Percentiles rank a stretch among this genome's conserved stretches.
Evolutionary conservation across 805 yeast species (phyloP).

Genomic region (Clavispora phyllophila): DNA sequence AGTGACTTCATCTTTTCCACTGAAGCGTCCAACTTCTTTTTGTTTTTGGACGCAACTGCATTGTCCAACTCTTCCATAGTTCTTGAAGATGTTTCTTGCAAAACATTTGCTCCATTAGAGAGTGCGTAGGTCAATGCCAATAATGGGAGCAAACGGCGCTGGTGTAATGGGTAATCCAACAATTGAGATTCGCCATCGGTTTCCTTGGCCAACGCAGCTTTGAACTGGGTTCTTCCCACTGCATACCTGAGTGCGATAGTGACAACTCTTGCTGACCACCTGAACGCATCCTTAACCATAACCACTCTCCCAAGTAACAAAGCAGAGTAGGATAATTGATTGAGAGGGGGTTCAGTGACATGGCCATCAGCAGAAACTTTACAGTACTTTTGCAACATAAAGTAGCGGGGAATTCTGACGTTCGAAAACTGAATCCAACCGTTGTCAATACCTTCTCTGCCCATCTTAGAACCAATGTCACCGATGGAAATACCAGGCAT

Average conservation of each 20-base stretch:
- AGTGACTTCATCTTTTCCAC: slow-evolving; percentile 67
- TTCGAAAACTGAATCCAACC: slow-evolving; percentile 93
- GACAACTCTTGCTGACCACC: slow-evolving; percentile 71
- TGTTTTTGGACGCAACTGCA: slow-evolving; percentile 45
- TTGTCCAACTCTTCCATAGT: slow-evolving; percentile 52
- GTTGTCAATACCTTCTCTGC: slow-evolving; percentile 91
- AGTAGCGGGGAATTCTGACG: slow-evolving; percentile 78
- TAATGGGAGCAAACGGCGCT: slow-evolving; percentile 80
- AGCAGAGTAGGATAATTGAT: slow-evolving; percentile 85
- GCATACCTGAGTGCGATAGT: slow-evolving; percentile 89
- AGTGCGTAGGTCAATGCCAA: slow-evolving; percentile 75
- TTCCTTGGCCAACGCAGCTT: slow-evolving; percentile 30
- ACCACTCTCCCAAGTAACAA: slow-evolving; percentile 82
- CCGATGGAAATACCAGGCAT: slow-evolving; percentile 81
- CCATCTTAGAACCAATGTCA: slow-evolving; percentile 94
- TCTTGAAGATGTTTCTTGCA: slow-evolving; percentile 46
- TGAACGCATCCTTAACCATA: slow-evolving; percentile 83
- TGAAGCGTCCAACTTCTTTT: slow-evolving; percentile 40
- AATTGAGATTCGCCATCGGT: slow-evolving; percentile 59
- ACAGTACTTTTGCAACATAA: slow-evolving; percentile 76
- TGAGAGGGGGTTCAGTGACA: slow-evolving; percentile 76
- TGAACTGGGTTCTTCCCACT: slow-evolving; percentile 83
- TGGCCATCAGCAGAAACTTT: slow-evolving; percentile 64
- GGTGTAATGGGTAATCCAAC: slow-evolving; percentile 85
- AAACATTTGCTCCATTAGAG: slow-evolving; percentile 63